A percentile compares a stretch with the other conserved stretches of the same genome.
Evolutionary conservation across 306 rosid genomes (phyloP).

Genomic region (Vigna mungo): DNA sequence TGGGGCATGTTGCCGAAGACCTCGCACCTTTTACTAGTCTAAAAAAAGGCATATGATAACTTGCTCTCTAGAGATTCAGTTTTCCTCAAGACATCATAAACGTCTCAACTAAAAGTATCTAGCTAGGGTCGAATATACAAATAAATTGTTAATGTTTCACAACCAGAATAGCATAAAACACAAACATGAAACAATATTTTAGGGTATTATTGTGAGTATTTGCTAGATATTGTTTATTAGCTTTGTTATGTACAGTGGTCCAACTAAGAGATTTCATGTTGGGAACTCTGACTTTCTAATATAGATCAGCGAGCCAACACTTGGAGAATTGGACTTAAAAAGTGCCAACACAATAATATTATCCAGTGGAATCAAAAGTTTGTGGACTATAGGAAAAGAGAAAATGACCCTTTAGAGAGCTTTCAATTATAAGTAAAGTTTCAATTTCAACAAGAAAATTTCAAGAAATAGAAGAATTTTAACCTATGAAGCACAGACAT

Average conservation of each 20-base stretch:
- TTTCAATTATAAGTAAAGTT: neutral
- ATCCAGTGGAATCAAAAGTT: neutral
- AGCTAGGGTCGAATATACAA: neutral
- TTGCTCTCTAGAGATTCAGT: neutral
- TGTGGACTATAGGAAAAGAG: neutral
- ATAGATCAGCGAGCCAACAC: neutral
- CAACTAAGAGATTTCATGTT: neutral
- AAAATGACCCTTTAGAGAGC: too few relatives aligned
- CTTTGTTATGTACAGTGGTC: too few relatives aligned
- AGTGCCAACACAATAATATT: neutral
- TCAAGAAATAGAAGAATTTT: neutral
- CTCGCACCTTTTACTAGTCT: too few relatives aligned
- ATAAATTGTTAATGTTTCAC: neutral
- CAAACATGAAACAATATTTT: neutral
- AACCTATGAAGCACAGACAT: neutral
- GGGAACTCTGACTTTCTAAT: neutral
- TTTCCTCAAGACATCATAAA: constrained; percentile 4
- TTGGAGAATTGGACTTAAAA: constrained; percentile 23
- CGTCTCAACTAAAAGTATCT: neutral
- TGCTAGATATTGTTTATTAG: neutral
- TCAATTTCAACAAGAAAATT: constrained; percentile 13
- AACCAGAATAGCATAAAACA: neutral
- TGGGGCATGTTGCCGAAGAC: too few relatives aligned
- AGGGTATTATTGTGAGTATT: neutral
- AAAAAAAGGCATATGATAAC: constrained; percentile 1